Percentiles rank a stretch among this genome's conserved stretches.
These are phyloP conservation scores for Lumnitzera racemosa DNA, from an alignment of 345 rosid species.

Conservation along the genomic window DNA sequence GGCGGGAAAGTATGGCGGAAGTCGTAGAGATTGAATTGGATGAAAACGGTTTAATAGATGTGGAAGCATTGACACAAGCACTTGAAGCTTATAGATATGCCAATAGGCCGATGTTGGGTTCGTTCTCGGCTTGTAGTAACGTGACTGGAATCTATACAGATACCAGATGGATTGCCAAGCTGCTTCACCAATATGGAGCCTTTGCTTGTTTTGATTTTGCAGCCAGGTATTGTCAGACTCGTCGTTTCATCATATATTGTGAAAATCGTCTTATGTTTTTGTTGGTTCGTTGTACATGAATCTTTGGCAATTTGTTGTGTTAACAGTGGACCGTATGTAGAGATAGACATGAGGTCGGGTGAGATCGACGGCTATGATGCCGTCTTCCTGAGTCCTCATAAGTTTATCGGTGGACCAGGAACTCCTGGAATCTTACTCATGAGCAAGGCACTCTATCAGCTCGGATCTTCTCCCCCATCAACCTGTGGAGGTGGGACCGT, in stretches of 20 bases:
- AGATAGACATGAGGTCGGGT: slow-evolving; percentile 47
- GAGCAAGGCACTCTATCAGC: slow-evolving; percentile 38
- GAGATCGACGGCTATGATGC: slow-evolving; percentile 51
- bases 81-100: slow-evolving; percentile 16
- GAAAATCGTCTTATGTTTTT: neutral
- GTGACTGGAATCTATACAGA: slow-evolving; percentile 40
- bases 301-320: neutral
- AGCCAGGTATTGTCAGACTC: slow-evolving; percentile 29
- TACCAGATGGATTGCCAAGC: slow-evolving; percentile 37
- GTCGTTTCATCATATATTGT: neutral
- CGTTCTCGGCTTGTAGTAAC: slow-evolving; percentile 63
- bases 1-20: slow-evolving; percentile 58
- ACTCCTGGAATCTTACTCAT: slow-evolving; percentile 49
- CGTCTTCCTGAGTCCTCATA: slow-evolving; percentile 47
- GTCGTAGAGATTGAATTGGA: slow-evolving; percentile 47
- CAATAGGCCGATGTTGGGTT: slow-evolving; percentile 42
- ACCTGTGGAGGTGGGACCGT: slow-evolving; percentile 69
- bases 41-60: slow-evolving; percentile 25
- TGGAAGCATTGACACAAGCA: slow-evolving; percentile 17
- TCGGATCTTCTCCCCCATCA: slow-evolving; percentile 41
- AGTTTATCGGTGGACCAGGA: slow-evolving; percentile 59
- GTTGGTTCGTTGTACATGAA: neutral
- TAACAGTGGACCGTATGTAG: slow-evolving; percentile 41
- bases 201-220: slow-evolving; percentile 62
- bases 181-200: slow-evolving; percentile 38